Evolutionary conservation across 192 early-diverging fungal species (phyloP), one percentile per base, ranked within the genome.

Genomic region (Entomortierella chlamydospora): DNA sequence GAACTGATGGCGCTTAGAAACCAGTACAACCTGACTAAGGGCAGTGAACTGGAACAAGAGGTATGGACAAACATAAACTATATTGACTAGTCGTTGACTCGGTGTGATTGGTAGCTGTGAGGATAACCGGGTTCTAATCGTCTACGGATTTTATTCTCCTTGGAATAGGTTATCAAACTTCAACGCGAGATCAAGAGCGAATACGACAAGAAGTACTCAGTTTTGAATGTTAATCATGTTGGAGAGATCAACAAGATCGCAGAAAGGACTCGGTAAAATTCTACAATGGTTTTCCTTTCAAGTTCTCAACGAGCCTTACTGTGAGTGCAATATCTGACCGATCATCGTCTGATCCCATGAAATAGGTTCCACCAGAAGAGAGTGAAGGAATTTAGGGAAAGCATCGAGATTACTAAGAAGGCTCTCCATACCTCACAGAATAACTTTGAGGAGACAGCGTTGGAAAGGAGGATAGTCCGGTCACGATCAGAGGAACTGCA

Each of bases 11-110:
- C 50, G 2, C 42, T 70, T 20, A 70, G 22, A 26, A 49, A 10
- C 10, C 61, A 57, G 6, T 61, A 43, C 52, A 37, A 29, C 12
- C 20, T 70, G 57, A 52, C 62, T 4, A 53, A 64, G 57, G 62
- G 67, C 17, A 70, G 74, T 51, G 53, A 70, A 17, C 12, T 59
- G 23, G 61, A 70, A 5, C 64, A 66, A 33, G 57, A 79, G 67
- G 68, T 79, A 61, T n/a, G n/a, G n/a, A n/a, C n/a, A n/a, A n/a
- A n/a, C n/a, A n/a, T n/a, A n/a, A n/a, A n/a, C n/a, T n/a, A n/a
- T n/a, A n/a, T n/a, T n/a, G n/a, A n/a, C n/a, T n/a, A 22, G 13
- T 15, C 30, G 47, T 47, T 61, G 13, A 12, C 13, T 28, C 0
- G 3, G 3, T 31, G 4, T n/a, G 13, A 15, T 13, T 1, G 12